Evolutionary conservation across 495 filamentous ascomycete species (phyloP), one percentile per base, ranked within the genome.

Genomic region (Aspergillus wentii): DNA sequence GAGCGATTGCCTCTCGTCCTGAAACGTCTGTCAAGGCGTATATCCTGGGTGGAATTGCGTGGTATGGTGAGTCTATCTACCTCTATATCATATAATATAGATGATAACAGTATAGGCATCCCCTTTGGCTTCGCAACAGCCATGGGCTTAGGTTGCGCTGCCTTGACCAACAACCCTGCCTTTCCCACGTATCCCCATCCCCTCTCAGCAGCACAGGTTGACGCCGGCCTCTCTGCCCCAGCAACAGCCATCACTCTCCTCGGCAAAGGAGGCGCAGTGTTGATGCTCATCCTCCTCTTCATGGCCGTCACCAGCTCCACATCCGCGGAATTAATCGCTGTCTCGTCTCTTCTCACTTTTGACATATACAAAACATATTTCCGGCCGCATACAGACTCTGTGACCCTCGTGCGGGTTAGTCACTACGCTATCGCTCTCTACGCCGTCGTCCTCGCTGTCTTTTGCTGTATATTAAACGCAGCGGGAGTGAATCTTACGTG

Each of bases 321-420:
- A 4, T 72, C 67, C 5, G 67, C 73, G 1, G 70, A 79, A 46
- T 55, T 74, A 8, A 74, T 79, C 36, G 72, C 74, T 9, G 71
- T 72, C 23, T 71, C 69, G 0, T 72, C 71, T 1, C 61, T 79
- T 11, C 45, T 76, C 33, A 75, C 72, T 8, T 79, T 75, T 43
- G 73, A 78, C 43, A 49, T 78, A 38, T 79, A 77, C 56, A 69
- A 71, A 43, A 68, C 63, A 4, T 78, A 78, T 49, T 54, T 71
- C 47, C 70, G 68, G 9, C 71, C 68, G 10, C 39, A 43, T 19
- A 64, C 71, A 9, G 57, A 56, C 4, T 61, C 66, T 5, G 50
- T 53, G 5, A 51, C 64, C 13, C 56, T 80, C 3, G 63, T 78
- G 27, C 51, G 51, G 18, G 56, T 74, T 34, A 69, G 63, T 34